phyloP scores from a whole-genome alignment of 1,284 basidiomycete genomes.

The Naganishia sp. region DNA sequence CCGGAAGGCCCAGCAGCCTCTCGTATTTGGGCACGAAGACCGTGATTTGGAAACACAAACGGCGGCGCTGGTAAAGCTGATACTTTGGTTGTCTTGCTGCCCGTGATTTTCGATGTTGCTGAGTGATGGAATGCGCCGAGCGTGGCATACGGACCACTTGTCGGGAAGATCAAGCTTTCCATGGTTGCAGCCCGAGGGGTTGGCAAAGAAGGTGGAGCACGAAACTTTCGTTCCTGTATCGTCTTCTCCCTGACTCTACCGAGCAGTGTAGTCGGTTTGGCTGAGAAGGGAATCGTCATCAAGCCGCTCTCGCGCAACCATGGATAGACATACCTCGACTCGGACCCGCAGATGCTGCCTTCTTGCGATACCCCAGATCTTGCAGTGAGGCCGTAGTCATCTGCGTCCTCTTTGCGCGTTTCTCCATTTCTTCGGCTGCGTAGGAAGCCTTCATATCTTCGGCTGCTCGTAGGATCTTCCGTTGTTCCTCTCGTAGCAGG shows the following conservation, averaged over 20 bases:
- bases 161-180: slow-evolving; percentile 20
- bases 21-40: slow-evolving; percentile 6
- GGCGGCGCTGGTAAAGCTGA: slow-evolving; percentile 6
- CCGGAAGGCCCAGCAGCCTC: neutral
- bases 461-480: slow-evolving; percentile 23
- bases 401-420: slow-evolving; percentile 12
- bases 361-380: slow-evolving; percentile 18
- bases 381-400: slow-evolving; percentile 7
- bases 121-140: slow-evolving; percentile 22
- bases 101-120: neutral
- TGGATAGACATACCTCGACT: slow-evolving; percentile 8
- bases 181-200: neutral
- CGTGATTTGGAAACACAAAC: slow-evolving; percentile 7
- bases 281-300: neutral
- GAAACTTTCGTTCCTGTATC: slow-evolving; percentile 23
- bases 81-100: neutral
- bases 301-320: neutral
- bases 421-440: slow-evolving; percentile 23
- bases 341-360: neutral
- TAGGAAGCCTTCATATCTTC: slow-evolving; percentile 31
- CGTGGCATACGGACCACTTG: slow-evolving; percentile 22
- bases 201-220: slow-evolving; percentile 12
- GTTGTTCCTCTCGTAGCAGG: slow-evolving; percentile 19
- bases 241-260: slow-evolving; percentile 26
- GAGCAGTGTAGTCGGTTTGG: slow-evolving; percentile 14